These are phyloP conservation scores for Picea glauca DNA, from an alignment of 75 land plant genomes.

Conservation along the genomic window DNA sequence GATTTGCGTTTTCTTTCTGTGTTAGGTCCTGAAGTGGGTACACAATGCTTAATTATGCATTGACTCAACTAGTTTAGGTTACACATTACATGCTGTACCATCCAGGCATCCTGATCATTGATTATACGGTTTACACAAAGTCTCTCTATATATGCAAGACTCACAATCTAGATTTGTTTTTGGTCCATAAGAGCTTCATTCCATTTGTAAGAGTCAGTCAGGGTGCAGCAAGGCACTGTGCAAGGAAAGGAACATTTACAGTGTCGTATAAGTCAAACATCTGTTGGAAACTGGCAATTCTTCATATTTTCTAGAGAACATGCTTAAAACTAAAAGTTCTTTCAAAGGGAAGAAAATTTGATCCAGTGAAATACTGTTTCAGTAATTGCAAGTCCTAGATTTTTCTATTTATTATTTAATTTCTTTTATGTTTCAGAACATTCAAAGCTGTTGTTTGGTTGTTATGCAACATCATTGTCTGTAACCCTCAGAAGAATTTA, in stretches of 20 bases:
- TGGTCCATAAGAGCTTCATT: neutral
- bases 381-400: too few relatives aligned
- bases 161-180: neutral
- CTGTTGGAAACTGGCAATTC: neutral
- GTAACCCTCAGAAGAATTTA: neutral
- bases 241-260: neutral
- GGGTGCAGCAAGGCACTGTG: neutral
- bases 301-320: neutral
- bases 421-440: neutral
- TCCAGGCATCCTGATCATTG: neutral
- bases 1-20: neutral
- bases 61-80: neutral
- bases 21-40: constrained; percentile 3
- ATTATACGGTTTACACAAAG: neutral
- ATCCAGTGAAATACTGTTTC: neutral
- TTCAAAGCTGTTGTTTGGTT: neutral
- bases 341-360: neutral
- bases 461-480: neutral
- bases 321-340: neutral
- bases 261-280: neutral
- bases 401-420: neutral
- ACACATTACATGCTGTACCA: neutral
- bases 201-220: neutral
- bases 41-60: neutral
- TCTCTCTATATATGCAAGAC: neutral